phyloP scores from a whole-genome alignment of 345 rosid species.

The Brassica nigra region DNA sequence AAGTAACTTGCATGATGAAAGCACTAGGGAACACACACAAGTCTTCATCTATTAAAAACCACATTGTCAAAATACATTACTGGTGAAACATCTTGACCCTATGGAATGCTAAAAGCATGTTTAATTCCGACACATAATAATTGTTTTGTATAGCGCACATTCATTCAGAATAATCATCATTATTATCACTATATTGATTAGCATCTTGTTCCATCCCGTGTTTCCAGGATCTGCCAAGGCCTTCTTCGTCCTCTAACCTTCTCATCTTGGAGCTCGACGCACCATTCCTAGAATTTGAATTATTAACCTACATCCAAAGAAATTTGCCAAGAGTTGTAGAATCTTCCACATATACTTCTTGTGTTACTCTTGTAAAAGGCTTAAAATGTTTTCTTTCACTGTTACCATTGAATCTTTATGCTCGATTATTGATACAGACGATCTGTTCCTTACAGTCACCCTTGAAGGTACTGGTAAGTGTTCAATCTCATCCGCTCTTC shows the following conservation, averaged over 20 bases:
- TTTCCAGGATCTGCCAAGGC: slow-evolving; percentile 54
- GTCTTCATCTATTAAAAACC: slow-evolving; percentile 1
- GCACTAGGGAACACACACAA: not conserved
- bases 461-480: slow-evolving; percentile 83
- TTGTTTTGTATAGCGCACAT: not conserved
- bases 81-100: slow-evolving; percentile 16
- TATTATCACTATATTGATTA: slow-evolving; percentile 58
- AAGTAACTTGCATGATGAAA: not conserved
- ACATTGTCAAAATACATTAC: slow-evolving; percentile 21
- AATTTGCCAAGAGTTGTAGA: not conserved
- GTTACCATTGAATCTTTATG: slow-evolving; percentile 71
- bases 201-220: slow-evolving; percentile 45
- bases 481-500: slow-evolving; percentile 86
- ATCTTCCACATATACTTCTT: not conserved
- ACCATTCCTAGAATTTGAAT: slow-evolving; percentile 52
- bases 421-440: slow-evolving; percentile 62
- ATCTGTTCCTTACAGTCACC: slow-evolving; percentile 69
- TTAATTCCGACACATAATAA: slow-evolving; percentile 1
- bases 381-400: slow-evolving; percentile 20
- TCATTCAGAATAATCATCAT: slow-evolving; percentile 76
- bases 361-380: not conserved
- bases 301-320: slow-evolving; percentile 48
- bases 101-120: slow-evolving; percentile 11
- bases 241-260: slow-evolving; percentile 62
- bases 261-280: slow-evolving; percentile 53